phyloP scores from a whole-genome alignment of 2,329 filamentous ascomycete genomes.

The Colletotrichum horii region DNA sequence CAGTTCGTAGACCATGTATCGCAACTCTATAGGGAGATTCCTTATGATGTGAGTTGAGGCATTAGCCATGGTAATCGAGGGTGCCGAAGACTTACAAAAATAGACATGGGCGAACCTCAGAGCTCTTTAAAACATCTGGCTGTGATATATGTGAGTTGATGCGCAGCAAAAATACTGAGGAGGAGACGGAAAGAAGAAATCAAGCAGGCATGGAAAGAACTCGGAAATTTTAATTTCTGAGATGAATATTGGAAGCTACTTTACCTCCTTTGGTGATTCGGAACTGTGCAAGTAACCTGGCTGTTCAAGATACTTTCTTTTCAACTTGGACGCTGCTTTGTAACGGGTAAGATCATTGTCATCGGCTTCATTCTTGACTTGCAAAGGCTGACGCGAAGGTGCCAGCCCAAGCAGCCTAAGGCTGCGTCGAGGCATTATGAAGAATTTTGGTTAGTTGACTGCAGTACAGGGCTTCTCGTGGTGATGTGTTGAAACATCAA shows the following conservation, averaged over 20 bases:
- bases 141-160: not conserved
- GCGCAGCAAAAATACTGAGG: not conserved
- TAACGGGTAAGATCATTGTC: rapidly evolving
- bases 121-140: not conserved
- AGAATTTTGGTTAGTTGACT: not conserved
- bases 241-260: not conserved
- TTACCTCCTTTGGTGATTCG: not conserved
- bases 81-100: not conserved
- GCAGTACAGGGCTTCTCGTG: not conserved
- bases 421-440: not conserved
- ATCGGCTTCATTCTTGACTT: not conserved
- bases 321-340: rapidly evolving
- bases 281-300: not conserved
- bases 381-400: not conserved
- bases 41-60: not conserved
- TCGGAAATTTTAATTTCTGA: not conserved
- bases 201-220: rapidly evolving
- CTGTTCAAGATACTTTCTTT: not conserved
- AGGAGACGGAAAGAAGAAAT: not conserved
- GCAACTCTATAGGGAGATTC: not conserved
- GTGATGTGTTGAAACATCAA: not conserved
- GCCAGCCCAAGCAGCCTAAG: not conserved
- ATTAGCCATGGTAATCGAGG: not conserved
- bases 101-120: not conserved
- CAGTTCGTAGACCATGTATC: not conserved